These are phyloP conservation scores for Backusella sp. DNA, from an alignment of 192 early-diverging fungal genomes.

Conservation along the genomic window DNA sequence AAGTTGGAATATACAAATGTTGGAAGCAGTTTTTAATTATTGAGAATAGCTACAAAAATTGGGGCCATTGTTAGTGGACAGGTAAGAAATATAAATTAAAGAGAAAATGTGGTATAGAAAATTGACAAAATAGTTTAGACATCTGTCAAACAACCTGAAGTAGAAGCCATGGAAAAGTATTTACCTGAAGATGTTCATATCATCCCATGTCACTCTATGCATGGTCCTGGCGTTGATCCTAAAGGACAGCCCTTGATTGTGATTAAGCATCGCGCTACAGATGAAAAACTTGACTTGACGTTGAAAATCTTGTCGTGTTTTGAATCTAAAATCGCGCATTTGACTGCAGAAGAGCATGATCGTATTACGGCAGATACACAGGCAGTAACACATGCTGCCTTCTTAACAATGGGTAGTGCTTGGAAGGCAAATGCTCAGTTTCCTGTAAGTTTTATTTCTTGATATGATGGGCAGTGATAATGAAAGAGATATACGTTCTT, in stretches of 20 bases:
- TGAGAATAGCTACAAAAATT: slow-evolving; percentile 70
- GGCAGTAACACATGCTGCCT: slow-evolving; percentile 94
- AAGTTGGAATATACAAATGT: slow-evolving; percentile 14
- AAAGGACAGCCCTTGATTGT: slow-evolving; percentile 82
- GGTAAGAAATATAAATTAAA: slow-evolving; percentile 26
- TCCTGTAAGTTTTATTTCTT: slow-evolving; percentile 54
- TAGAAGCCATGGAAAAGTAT: slow-evolving; percentile 83
- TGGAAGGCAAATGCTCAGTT: slow-evolving; percentile 83
- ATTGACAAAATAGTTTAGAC: slow-evolving; percentile 50
- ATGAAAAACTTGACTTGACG: slow-evolving; percentile 57
- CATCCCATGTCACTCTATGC: slow-evolving; percentile 93
- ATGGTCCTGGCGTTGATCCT: slow-evolving; percentile 87
- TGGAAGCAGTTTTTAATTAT: not conserved
- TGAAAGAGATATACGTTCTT: not conserved
- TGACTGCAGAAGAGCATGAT: slow-evolving; percentile 87
- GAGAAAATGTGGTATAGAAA: not conserved
- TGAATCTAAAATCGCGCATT: slow-evolving; percentile 78
- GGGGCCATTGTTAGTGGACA: slow-evolving; percentile 90
- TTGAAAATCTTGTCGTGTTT: slow-evolving; percentile 68
- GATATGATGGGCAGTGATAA: not conserved
- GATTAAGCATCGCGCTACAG: slow-evolving; percentile 73
- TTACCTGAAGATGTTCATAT: slow-evolving; percentile 92
- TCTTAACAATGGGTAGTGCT: slow-evolving; percentile 90
- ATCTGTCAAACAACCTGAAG: slow-evolving; percentile 94
- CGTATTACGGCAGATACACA: slow-evolving; percentile 97